Conservation (phyloP, 2,329 filamentous ascomycete species). For the Neopestalotiopsis rosae region DNA sequence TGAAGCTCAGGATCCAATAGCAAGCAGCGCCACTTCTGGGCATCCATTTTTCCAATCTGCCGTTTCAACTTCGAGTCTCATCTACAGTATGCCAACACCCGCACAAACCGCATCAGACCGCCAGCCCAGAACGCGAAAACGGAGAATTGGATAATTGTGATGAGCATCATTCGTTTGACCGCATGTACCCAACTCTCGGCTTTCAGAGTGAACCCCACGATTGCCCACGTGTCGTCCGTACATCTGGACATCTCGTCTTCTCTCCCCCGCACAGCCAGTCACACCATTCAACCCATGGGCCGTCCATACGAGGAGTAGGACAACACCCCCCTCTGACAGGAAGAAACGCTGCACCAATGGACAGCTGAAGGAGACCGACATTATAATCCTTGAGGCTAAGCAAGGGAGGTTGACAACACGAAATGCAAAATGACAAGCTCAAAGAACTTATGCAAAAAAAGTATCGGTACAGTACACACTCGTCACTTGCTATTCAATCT, state of each 20-base stretch:
- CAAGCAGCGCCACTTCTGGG: background rate
- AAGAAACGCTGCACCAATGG: background rate
- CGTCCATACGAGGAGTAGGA: background rate
- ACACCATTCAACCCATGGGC: no score
- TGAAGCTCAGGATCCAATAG: background rate
- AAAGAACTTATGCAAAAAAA: background rate
- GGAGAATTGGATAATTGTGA: no score
- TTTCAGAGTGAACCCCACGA: no score
- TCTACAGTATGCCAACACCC: slow-evolving; percentile 2
- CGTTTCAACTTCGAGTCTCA: slow-evolving; percentile 15
- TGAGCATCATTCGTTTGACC: no score
- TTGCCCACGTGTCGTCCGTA: no score
- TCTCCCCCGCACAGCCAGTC: no score
- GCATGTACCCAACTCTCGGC: no score
- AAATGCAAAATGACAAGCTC: background rate
- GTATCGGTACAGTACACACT: background rate
- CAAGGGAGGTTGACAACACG: background rate
- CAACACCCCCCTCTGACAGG: background rate
- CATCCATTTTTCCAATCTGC: background rate
- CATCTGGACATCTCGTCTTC: no score
- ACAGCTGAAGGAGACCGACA: background rate
- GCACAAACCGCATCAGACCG: slow-evolving; percentile 1
- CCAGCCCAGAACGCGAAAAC: background rate
- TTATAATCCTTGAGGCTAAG: background rate
- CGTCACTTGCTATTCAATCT: background rate